These are phyloP conservation scores for Aspergillus asperescens DNA, from an alignment of 495 filamentous ascomycete species.

Conservation along the genomic window DNA sequence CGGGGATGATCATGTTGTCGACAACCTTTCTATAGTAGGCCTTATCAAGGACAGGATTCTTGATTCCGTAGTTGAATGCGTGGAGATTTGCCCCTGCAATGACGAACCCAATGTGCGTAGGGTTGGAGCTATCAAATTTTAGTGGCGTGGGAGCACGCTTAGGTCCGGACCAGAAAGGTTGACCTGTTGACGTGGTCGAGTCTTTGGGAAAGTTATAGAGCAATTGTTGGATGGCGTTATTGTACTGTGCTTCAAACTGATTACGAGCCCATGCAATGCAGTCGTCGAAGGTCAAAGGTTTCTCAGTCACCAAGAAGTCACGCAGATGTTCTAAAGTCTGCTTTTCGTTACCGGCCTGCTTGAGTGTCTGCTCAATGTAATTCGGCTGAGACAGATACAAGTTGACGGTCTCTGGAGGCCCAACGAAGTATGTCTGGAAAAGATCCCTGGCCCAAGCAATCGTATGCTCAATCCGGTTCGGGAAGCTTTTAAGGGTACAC, in stretches of 20 bases:
- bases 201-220: constrained; percentile 98
- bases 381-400: constrained; percentile 88
- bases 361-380: constrained; percentile 82
- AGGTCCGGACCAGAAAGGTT: constrained; percentile 96
- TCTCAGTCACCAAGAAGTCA: constrained; percentile 87
- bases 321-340: constrained; percentile 85
- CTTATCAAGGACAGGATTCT: constrained; percentile 60
- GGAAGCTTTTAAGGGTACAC: constrained; percentile 97
- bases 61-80: constrained; percentile 97
- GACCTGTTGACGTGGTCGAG: constrained; percentile 76
- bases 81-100: constrained; percentile 87
- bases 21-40: constrained; percentile 69
- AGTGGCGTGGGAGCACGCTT: constrained; percentile 93
- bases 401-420: constrained; percentile 91
- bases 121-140: constrained; percentile 78
- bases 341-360: constrained; percentile 95
- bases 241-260: constrained; percentile 95
- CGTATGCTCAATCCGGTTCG: constrained; percentile 97
- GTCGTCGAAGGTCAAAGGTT: constrained; percentile 89
- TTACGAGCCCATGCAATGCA: constrained; percentile 91
- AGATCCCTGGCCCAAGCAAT: constrained; percentile 97
- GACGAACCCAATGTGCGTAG: constrained; percentile 80
- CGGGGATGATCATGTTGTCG: constrained; percentile 91
- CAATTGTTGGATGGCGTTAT: constrained; percentile 93
- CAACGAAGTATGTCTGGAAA: constrained; percentile 90